Evolutionary conservation across 2,329 filamentous ascomycete species (phyloP), one percentile per base, ranked within the genome.

Genomic region (Aureobasidium zeae): DNA sequence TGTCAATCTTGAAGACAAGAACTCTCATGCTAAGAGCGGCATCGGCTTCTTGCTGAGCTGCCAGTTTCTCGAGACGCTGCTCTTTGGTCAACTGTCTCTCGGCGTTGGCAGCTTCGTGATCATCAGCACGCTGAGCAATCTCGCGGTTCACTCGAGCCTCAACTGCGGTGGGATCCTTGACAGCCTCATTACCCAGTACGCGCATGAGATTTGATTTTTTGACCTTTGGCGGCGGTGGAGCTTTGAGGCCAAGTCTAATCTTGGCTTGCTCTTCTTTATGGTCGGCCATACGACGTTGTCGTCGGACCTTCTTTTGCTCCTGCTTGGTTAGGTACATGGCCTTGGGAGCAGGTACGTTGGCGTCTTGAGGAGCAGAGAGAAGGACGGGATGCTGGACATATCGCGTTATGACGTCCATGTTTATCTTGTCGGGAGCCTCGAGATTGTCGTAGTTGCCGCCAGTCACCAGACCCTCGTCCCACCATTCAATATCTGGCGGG

Each of bases 181-280:
- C 89, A 13, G 81, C 81, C 63, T 86, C 82, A 59, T 95, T 86
- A 50, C 91, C 91, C 45, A 95, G 73, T 21, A 98, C 91, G 46
- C 88, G 82, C 91, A 98, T 98, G 59, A 98, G 76, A 62, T 98
- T 98, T 46, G 83, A 85, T 64, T 93, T 93, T 67, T 95, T 96
- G 53, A 98, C 86, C 65, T 96, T 98, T 9, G 91, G 89, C 19
- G 88, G 83, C 20, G 88, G 87, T 15, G 89, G 86, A 3, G 88
- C 86, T 48, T 89, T 82, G 11, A 98, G 73, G 15, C 91, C 91
- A 9, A 98, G 71, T 47, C 89, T 77, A 49, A 96, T 91, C 68
- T 98, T 96, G 26, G 89, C 88, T 64, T 98, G 91, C 58, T 88
- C 81, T 64, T 98, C 93, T 62, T 96, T 96, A 51, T 94, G 71